Percentiles rank a stretch among this genome's conserved stretches.
phyloP scores from a whole-genome alignment of 805 yeast genomes.

The Ascoidea asiatica region DNA sequence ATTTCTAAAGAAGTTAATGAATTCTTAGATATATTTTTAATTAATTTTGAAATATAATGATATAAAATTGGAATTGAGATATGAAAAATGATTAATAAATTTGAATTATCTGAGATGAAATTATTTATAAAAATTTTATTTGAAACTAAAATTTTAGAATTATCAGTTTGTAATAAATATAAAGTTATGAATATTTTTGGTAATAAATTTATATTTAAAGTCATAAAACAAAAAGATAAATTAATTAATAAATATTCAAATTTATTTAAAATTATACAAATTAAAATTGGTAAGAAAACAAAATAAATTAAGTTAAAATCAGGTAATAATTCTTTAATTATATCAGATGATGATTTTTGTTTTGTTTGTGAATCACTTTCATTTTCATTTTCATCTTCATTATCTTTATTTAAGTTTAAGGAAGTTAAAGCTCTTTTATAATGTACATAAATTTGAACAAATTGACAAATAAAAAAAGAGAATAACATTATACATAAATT shows the following conservation, averaged over 20 bases:
- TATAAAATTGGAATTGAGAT: not conserved
- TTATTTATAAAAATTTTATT: too few relatives aligned
- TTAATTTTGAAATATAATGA: not conserved
- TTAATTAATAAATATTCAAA: not conserved
- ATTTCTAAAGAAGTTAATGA: not conserved
- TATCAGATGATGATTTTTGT: not conserved
- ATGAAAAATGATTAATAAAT: not conserved
- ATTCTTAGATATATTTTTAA: too few relatives aligned
- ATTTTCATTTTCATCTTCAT: not conserved
- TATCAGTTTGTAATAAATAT: not conserved
- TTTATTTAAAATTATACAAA: not conserved
- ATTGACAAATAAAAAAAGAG: not conserved
- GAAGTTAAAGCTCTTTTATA: too few relatives aligned
- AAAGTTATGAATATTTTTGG: not conserved
- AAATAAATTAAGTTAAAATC: not conserved
- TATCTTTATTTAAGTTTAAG: too few relatives aligned
- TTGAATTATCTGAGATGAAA: not conserved
- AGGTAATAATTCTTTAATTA: not conserved
- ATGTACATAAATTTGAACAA: not conserved
- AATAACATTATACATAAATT: not conserved
- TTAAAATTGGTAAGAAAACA: not conserved
- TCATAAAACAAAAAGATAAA: not conserved
- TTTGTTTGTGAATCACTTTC: too few relatives aligned
- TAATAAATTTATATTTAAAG: too few relatives aligned
- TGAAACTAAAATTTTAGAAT: not conserved